Conservation (phyloP, 495 filamentous ascomycete genomes). For the Pyrenopolyporus hunteri region DNA sequence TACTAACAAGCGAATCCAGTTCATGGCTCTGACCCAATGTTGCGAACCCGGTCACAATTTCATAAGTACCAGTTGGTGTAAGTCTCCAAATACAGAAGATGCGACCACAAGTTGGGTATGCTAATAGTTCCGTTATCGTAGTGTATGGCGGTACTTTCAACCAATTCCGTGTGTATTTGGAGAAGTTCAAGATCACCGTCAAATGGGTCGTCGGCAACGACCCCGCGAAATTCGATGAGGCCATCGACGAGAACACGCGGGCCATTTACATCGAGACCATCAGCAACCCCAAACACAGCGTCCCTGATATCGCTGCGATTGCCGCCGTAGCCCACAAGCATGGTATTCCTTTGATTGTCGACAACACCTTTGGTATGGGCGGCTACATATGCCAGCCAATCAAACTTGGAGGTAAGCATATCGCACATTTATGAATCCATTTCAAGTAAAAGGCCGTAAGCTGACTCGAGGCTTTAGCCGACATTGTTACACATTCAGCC, state of each 20-base stretch:
- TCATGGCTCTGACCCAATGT: slow-evolving; percentile 51
- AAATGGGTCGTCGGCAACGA: slow-evolving; percentile 51
- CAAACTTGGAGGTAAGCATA: slow-evolving; percentile 42
- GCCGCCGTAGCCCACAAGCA: slow-evolving; percentile 49
- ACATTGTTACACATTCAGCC: slow-evolving; percentile 50
- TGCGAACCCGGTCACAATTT: slow-evolving; percentile 52
- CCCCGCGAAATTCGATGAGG: slow-evolving; percentile 43
- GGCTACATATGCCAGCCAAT: slow-evolving; percentile 50
- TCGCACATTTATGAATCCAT: not conserved
- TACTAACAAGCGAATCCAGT: slow-evolving; percentile 35
- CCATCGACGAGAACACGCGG: slow-evolving; percentile 50
- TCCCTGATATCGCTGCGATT: slow-evolving; percentile 49
- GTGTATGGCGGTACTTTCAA: slow-evolving; percentile 51
- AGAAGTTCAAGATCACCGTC: slow-evolving; percentile 49
- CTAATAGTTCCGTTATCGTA: slow-evolving; percentile 10
- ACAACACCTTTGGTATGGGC: slow-evolving; percentile 54
- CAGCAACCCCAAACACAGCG: slow-evolving; percentile 52
- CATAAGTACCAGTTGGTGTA: slow-evolving; percentile 49
- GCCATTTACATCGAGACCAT: slow-evolving; percentile 52
- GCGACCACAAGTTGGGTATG: not conserved
- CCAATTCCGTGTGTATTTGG: slow-evolving; percentile 51
- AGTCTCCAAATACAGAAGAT: slow-evolving; percentile 7
- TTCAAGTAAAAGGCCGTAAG: slow-evolving; percentile 2
- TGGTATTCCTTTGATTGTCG: slow-evolving; percentile 49
- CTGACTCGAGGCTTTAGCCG: slow-evolving; percentile 42